A percentile compares a stretch with the other conserved stretches of the same genome.
Conservation (phyloP, 1,284 basidiomycete genomes). For the Lentinula novae-zelandiae region DNA sequence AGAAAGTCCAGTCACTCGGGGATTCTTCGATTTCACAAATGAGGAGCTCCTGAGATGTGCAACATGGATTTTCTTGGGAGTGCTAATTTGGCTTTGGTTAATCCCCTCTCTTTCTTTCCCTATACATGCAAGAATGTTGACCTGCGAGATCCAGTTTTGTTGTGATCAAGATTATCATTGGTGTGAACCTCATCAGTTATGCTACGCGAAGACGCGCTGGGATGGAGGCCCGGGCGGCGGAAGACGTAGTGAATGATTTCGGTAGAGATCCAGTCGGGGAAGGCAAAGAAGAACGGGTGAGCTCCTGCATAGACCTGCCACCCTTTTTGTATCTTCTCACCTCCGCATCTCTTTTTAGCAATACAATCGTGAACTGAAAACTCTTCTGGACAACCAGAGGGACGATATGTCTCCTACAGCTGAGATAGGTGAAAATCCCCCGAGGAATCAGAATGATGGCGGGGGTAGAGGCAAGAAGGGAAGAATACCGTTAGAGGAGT, state of each 20-base stretch:
- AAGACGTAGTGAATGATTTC: conserved; percentile 78
- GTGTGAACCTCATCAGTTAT: conserved; percentile 82
- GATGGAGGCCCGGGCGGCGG: conserved; percentile 72
- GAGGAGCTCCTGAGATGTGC: conserved; percentile 50
- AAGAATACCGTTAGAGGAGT: conserved; percentile 75
- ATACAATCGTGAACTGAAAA: conserved; percentile 79
- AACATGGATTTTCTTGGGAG: conserved; percentile 63
- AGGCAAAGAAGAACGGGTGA: conserved; percentile 77
- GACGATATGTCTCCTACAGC: conserved; percentile 69
- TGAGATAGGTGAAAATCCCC: conserved; percentile 65
- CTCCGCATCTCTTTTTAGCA: conserved; percentile 36
- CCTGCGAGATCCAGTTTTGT: conserved; percentile 51
- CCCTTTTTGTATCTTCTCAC: conserved; percentile 6
- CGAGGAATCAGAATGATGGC: conserved; percentile 17
- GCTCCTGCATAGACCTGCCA: conserved; percentile 21
- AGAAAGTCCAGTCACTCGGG: conserved; percentile 29
- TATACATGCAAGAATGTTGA: not conserved
- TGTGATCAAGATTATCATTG: conserved; percentile 84
- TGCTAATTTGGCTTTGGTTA: conserved; percentile 82
- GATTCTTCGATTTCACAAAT: conserved; percentile 39
- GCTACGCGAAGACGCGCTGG: conserved; percentile 72
- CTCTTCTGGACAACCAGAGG: conserved; percentile 59
- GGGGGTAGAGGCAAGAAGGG: conserved; percentile 49
- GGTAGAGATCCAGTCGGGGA: conserved; percentile 85
- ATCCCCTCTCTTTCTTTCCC: conserved; percentile 18